phyloP scores from a whole-genome alignment of 306 rosid species.

The Dryas alaskensis region DNA sequence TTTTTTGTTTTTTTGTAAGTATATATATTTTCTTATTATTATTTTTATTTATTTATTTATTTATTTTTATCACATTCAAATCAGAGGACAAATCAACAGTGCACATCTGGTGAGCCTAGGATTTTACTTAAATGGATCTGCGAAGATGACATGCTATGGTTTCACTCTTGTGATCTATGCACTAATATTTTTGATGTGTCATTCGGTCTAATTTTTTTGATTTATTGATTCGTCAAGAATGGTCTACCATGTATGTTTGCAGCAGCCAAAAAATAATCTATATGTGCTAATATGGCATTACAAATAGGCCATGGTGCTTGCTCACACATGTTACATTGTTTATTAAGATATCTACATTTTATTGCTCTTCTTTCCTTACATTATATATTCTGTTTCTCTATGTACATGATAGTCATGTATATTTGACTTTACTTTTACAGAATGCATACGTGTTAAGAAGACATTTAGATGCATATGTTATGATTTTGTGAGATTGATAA shows the following conservation, averaged over 20 bases:
- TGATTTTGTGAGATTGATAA: not conserved
- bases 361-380: not conserved
- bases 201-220: no score
- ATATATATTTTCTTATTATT: no score
- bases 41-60: no score
- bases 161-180: no score
- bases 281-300: not conserved
- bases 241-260: no score
- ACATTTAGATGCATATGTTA: not conserved
- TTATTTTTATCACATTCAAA: no score
- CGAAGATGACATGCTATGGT: no score
- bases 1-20: not conserved
- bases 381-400: not conserved
- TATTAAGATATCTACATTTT: not conserved
- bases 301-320: not conserved
- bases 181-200: no score
- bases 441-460: not conserved
- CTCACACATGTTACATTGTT: not conserved
- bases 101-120: no score
- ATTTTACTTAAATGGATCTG: no score
- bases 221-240: no score
- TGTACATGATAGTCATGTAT: not conserved
- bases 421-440: not conserved
- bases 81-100: no score
- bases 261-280: not conserved